Percentiles rank a stretch among this genome's conserved stretches.
Conservation (phyloP, 2,329 filamentous ascomycete genomes). For the Setomelanomma holmii region DNA sequence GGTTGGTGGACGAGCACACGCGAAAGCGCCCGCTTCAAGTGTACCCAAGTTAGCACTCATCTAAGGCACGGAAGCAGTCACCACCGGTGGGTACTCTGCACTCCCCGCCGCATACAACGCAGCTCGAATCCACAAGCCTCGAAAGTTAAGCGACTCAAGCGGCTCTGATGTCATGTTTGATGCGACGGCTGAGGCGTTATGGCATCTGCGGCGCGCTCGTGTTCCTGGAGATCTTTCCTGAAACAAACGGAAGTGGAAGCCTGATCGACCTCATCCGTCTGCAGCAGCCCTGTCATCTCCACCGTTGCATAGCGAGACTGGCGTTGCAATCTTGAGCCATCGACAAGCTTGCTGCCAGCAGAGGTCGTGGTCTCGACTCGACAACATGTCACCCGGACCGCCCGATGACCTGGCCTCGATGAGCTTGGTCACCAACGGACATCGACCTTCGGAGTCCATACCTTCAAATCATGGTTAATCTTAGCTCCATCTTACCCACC, state of each 20-base stretch:
- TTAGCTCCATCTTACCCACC: too few species aligned
- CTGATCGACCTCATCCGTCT: slow-evolving; percentile 3
- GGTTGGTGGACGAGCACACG: background rate
- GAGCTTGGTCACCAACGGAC: background rate
- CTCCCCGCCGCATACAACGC: too few species aligned
- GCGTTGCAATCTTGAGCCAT: background rate
- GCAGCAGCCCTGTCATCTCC: slow-evolving; percentile 4
- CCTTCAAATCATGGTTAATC: too few species aligned
- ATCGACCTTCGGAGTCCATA: background rate
- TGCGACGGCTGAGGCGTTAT: background rate
- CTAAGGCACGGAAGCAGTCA: too few species aligned
- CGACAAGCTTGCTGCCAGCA: background rate
- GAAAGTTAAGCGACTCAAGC: background rate
- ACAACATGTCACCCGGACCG: background rate
- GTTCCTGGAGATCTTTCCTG: slow-evolving; percentile 1
- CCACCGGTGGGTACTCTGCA: too few species aligned
- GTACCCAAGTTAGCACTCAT: too few species aligned
- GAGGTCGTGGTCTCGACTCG: background rate
- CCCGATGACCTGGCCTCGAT: background rate
- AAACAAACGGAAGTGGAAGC: background rate
- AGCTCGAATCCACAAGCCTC: too few species aligned
- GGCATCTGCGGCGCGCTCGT: background rate
- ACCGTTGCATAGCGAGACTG: background rate
- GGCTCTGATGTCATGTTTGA: slow-evolving; percentile 5
- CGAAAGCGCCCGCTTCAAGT: background rate